Evolutionary conservation across 805 yeast species (phyloP), one percentile per base, ranked within the genome.

Genomic region (Candida berthetii): DNA sequence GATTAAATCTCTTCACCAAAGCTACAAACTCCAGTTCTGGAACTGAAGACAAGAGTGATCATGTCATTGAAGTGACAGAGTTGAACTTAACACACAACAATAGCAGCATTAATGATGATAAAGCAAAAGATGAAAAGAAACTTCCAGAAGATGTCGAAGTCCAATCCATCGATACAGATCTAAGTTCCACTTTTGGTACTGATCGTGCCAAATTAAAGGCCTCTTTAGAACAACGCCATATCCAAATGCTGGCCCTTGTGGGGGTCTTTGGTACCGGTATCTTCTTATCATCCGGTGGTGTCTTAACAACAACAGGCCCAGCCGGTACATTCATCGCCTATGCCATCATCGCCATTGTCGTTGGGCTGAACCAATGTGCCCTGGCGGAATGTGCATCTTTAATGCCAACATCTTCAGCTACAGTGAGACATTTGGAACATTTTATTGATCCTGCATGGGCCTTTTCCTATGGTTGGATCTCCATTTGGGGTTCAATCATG

Each of bases 181-280:
- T 43, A 38, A 48, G 49, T 43, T 44, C 28, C 15, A 41, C 33
- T 5, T 46, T 46, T 22, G 44, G 33, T 11, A 16, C 11, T 3
- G 49, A 46, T 34, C 32, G 47, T 10, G 17, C 10, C 2, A 35
- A 36, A 3, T 34, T 47, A 28, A 31, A 29, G 16, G 35, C 31
- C 16, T 16, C 41, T 24, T 36, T 52, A 11, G 41, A 52, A 24
- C 56, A 49, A 33, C 48, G 60, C 37, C 75, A 69, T 47, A 50
- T 71, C 42, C 72, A 69, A 49, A 69, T 71, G 74, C 69, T 71
- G 42, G 68, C 75, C 28, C 64, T 71, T 39, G 72, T 71, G n/a
- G 68, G 71, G 42, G 62, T 69, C 39, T 56, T 68, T 45, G 72
- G 72, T 37, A 67, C 72, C 3, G 72, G 72, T 37, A 49, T 67